Evolutionary conservation across 108 stramenopile genomes (phyloP), one percentile per base, ranked within the genome.

Genomic region (Bacterosira constricta): DNA sequence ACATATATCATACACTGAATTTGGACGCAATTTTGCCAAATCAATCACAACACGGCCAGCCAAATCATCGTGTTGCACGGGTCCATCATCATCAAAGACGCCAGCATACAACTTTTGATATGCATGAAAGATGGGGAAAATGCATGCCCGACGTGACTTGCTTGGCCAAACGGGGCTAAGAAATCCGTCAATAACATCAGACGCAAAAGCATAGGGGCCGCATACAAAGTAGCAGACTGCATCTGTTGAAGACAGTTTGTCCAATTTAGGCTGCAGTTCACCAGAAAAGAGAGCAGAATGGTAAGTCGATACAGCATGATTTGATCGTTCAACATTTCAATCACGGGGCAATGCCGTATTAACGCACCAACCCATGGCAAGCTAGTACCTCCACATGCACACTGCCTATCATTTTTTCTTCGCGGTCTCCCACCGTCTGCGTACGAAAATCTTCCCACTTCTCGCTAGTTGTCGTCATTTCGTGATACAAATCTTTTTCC

Each of bases 71-170:
- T 88, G 77, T 31, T 69, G 49, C 15, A 63, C 47, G 8, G 71
- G 44, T 12, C 80, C 84, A 65, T 90, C 89, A 56, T 90, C 85
- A 63, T 90, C 89, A 49, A 90, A 90, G 6, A 90, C 83, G 12
- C 85, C 89, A 13, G 80, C 83, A 58, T 66, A 87, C 34, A 87
- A 52, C 35, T 76, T 67, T 35, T 85, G 85, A 45, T 86, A 90
- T 6, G 77, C 85, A 61, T 90, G 82, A 64, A 69, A 85, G 7
- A 90, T 36, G 1, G 89, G 89, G 47, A 90, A 86, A 55, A 84
- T 83, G 56, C 89, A 90, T 20, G 87, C 89, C 35, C 89, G 83
- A 10, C 82, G 49, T 17, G 81, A 58, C 36, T 85, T 82, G 0
- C 73, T 75, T 23, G 83, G 75, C 89, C 89, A 90, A 47, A 86